phyloP scores from a whole-genome alignment of 1,284 basidiomycete genomes.

The Porphyrellus sp. region DNA sequence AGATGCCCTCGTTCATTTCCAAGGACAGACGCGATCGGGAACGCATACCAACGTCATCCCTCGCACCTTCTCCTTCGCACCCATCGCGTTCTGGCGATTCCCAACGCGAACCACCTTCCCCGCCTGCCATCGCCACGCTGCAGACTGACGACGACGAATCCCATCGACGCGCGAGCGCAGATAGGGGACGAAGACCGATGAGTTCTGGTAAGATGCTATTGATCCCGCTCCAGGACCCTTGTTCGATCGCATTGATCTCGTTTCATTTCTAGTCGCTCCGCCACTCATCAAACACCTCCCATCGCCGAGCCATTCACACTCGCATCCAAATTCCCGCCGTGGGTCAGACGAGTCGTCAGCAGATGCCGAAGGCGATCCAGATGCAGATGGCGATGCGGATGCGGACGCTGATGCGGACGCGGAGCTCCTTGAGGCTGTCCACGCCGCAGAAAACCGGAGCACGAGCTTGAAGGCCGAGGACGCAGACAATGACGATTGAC shows the following conservation, averaged over 20 bases:
- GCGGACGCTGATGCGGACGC: conserved; percentile 37
- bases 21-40: conserved; percentile 33
- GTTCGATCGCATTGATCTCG: conserved; percentile 9
- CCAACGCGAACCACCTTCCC: conserved; percentile 30
- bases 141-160: conserved; percentile 30
- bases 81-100: conserved; percentile 15
- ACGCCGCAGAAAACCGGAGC: conserved; percentile 40
- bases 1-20: conserved; percentile 26
- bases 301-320: conserved; percentile 26
- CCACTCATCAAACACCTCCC: conserved; percentile 21
- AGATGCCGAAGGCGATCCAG: conserved; percentile 33
- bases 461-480: conserved; percentile 38
- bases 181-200: conserved; percentile 27
- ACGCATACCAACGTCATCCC: conserved; percentile 25
- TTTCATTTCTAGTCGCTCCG: conserved; percentile 16
- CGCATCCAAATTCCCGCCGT: conserved; percentile 22
- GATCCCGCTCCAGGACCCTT: background rate
- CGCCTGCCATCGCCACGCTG: conserved; percentile 32
- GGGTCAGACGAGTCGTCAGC: conserved; percentile 29
- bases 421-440: conserved; percentile 45
- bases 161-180: conserved; percentile 17
- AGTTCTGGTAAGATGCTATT: conserved; percentile 25
- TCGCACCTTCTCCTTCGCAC: conserved; percentile 21
- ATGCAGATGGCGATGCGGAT: conserved; percentile 36
- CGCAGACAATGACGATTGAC: conserved; percentile 33